These are phyloP conservation scores for Fusarium nodosum DNA, from an alignment of 2,329 filamentous ascomycete genomes.

Conservation along the genomic window DNA sequence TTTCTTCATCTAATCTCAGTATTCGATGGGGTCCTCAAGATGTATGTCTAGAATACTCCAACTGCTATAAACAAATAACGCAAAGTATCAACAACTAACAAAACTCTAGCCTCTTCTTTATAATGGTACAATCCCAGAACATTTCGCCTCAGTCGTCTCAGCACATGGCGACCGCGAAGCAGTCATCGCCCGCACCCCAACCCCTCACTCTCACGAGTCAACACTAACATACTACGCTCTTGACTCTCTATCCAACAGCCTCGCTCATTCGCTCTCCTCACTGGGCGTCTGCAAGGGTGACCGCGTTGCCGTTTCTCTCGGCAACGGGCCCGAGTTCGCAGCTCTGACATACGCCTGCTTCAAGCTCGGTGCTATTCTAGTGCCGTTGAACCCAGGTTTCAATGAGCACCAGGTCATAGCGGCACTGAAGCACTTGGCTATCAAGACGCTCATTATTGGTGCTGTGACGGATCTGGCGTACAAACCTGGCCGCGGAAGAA, in stretches of 20 bases:
- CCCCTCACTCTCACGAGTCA: slow-evolving; percentile 67
- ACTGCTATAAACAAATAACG: neutral
- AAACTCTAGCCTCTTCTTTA: slow-evolving; percentile 74
- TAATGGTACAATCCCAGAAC: slow-evolving; percentile 76
- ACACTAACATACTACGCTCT: slow-evolving; percentile 80
- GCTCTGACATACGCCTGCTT: slow-evolving; percentile 89
- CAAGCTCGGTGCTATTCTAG: slow-evolving; percentile 93
- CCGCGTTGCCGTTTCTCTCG: slow-evolving; percentile 86
- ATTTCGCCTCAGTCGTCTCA: slow-evolving; percentile 76
- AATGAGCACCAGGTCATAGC: slow-evolving; percentile 82
- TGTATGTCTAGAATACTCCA: slow-evolving; percentile 32
- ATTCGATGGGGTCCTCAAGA: slow-evolving; percentile 51
- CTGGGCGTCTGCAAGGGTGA: slow-evolving; percentile 85
- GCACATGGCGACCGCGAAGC: slow-evolving; percentile 74
- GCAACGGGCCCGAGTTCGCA: slow-evolving; percentile 87
- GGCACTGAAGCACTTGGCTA: slow-evolving; percentile 81
- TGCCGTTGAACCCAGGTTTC: slow-evolving; percentile 94
- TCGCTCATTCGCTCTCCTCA: slow-evolving; percentile 77
- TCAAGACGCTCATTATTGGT: slow-evolving; percentile 83
- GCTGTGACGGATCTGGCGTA: slow-evolving; percentile 87
- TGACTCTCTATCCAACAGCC: slow-evolving; percentile 79
- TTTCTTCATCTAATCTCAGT: slow-evolving; percentile 47
- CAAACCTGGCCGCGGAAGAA: slow-evolving; percentile 67
- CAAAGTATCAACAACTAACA: slow-evolving; percentile 10
- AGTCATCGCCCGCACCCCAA: slow-evolving; percentile 65